Evolutionary conservation across 2,329 filamentous ascomycete species (phyloP).

Genomic region (Exophiala alcalophila): DNA sequence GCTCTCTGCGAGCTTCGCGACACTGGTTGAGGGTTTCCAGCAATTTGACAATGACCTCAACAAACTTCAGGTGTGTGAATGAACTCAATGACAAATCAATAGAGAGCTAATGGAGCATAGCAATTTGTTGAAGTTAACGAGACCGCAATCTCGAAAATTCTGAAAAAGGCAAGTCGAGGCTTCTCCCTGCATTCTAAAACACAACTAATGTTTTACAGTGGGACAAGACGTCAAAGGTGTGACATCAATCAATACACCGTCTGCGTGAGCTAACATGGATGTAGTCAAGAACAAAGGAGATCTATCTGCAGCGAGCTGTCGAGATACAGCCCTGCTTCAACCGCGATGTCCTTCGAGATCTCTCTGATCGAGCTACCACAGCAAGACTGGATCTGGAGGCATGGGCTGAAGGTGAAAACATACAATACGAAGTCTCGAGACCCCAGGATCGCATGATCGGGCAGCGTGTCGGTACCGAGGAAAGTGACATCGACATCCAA

Average conservation of each 20-base stretch:
- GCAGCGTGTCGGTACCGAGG: conserved; percentile 64
- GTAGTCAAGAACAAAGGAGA: conserved; percentile 90
- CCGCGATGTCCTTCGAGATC: conserved; percentile 89
- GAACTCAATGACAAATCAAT: not conserved
- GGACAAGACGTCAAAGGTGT: conserved; percentile 96
- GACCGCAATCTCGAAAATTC: conserved; percentile 94
- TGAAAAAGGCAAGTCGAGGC: conserved; percentile 71
- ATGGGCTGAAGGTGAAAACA: conserved; percentile 94
- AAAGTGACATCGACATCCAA: conserved; percentile 84
- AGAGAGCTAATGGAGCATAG: conserved; percentile 41
- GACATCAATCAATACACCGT: conserved; percentile 23
- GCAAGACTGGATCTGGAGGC: conserved; percentile 90
- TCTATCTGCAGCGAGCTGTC: conserved; percentile 91
- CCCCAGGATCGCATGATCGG: conserved; percentile 40
- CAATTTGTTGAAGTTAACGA: conserved; percentile 99
- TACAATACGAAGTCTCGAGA: conserved; percentile 66
- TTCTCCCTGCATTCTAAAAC: conserved; percentile 21
- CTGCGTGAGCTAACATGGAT: conserved; percentile 33
- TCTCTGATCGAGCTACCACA: conserved; percentile 96
- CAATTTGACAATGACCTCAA: conserved; percentile 96
- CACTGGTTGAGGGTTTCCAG: conserved; percentile 92
- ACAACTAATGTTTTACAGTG: conserved; percentile 55
- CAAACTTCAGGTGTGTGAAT: conserved; percentile 67
- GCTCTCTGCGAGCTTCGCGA: conserved; percentile 88
- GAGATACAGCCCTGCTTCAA: conserved; percentile 99